Evolutionary conservation across 495 filamentous ascomycete genomes (phyloP), one percentile per base, ranked within the genome.

Genomic region (Penicillium longicatenatum): DNA sequence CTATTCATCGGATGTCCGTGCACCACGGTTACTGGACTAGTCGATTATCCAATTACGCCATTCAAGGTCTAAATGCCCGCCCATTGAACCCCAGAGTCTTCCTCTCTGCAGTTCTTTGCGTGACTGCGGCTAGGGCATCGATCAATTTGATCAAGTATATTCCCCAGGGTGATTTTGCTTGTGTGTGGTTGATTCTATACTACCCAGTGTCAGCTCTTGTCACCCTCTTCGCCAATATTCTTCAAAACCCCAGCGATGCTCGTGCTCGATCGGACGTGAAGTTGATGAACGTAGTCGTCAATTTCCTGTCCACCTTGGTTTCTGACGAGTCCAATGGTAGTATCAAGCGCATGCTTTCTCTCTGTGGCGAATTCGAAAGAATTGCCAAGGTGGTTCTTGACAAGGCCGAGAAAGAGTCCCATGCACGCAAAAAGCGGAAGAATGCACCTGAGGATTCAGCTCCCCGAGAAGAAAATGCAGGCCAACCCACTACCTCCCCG

Each of bases 11-110:
- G 21, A 98, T 98, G 94, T 95, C 91, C 5, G 87, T 97, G 50
- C 94, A 98, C 70, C 95, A 98, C 68, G 94, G 94, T 2, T 97
- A 96, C 76, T 98, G 94, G 94, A 97, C 93, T 8, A 97, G 89
- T 64, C 85, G 94, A 42, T 78, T 98, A 21, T 96, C 93, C 26
- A 93, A 98, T 63, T 98, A 91, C 70, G 94, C 94, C 2, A 93
- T 98, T 42, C 89, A 94, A 64, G 94, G 94, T 6, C 73, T 97
- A 37, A 98, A 97, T 72, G 88, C 92, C 5, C 81, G 87, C 59
- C 92, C 94, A 3, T 73, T 98, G 52, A 98, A 98, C 62, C 94
- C 94, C 2, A 79, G 94, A 57, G 91, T 98, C 9, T 98, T 96
- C 70, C 86, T 91, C n/a, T 96, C 92, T 3, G 92, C 95, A 3